Conservation (phyloP, 2,329 filamentous ascomycete species). For the Ilyonectria sp. region DNA sequence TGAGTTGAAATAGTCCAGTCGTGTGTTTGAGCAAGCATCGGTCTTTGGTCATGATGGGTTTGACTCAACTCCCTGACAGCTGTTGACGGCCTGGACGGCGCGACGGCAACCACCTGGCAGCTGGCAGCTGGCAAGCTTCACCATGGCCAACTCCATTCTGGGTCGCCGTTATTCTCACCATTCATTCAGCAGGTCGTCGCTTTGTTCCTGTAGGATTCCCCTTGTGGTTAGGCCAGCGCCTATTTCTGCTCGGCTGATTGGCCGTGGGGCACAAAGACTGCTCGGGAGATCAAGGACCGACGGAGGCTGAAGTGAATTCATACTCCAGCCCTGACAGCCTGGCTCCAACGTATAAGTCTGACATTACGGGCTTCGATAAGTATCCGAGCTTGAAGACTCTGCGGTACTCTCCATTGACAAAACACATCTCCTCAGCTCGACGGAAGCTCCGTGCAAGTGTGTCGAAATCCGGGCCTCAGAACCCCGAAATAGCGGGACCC, state of each 20-base stretch:
- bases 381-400: neutral
- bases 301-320: neutral
- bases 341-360: neutral
- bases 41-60: too few relatives aligned
- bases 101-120: neutral
- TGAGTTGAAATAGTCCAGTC: neutral
- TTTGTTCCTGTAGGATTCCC: neutral
- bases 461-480: neutral
- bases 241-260: neutral
- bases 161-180: neutral
- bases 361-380: too few relatives aligned
- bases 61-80: neutral
- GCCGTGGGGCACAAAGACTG: neutral
- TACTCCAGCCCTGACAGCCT: neutral
- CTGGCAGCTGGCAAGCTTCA: neutral
- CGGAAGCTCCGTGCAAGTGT: conserved; percentile 9
- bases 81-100: neutral
- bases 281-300: neutral
- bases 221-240: too few relatives aligned
- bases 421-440: neutral
- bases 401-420: neutral
- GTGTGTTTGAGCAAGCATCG: neutral
- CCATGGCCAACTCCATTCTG: neutral
- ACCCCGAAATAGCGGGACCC: conserved; percentile 3
- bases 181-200: neutral